These are phyloP conservation scores for Aspergillus viridinutans DNA, from an alignment of 2,329 filamentous ascomycete species.

Conservation along the genomic window DNA sequence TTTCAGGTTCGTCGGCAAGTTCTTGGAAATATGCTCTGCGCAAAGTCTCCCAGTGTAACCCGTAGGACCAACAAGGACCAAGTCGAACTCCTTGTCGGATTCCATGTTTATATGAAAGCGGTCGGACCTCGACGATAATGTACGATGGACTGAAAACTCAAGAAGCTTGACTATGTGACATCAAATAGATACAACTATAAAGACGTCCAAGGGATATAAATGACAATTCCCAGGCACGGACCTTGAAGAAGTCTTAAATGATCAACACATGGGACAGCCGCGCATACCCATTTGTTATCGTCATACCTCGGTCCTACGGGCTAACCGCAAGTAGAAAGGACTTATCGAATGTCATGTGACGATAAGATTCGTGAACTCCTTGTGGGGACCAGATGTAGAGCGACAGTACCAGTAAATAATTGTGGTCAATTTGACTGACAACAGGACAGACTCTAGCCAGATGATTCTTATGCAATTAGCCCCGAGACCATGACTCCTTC, in stretches of 20 bases:
- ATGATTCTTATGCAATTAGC: background rate
- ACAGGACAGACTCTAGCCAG: background rate
- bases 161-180: background rate
- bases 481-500: background rate
- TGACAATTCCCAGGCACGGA: no score
- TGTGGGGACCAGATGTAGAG: background rate
- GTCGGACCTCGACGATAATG: background rate
- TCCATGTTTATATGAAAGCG: constrained; percentile 30
- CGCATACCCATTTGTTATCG: background rate
- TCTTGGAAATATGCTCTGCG: constrained; percentile 67
- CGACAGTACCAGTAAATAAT: background rate
- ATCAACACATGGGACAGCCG: background rate
- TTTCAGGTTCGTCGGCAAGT: constrained; percentile 70
- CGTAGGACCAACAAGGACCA: constrained; percentile 64
- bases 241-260: background rate
- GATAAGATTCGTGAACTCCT: background rate
- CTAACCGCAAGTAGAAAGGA: background rate
- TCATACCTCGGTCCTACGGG: background rate
- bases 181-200: background rate
- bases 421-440: background rate
- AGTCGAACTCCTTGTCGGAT: constrained; percentile 54
- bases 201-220: background rate
- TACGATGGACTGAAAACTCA: background rate
- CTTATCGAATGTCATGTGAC: background rate
- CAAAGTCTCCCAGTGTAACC: constrained; percentile 81